Base-by-base conservation (phyloP, 495 filamentous ascomycete species). In the Penicillium subrubescens region DNA sequence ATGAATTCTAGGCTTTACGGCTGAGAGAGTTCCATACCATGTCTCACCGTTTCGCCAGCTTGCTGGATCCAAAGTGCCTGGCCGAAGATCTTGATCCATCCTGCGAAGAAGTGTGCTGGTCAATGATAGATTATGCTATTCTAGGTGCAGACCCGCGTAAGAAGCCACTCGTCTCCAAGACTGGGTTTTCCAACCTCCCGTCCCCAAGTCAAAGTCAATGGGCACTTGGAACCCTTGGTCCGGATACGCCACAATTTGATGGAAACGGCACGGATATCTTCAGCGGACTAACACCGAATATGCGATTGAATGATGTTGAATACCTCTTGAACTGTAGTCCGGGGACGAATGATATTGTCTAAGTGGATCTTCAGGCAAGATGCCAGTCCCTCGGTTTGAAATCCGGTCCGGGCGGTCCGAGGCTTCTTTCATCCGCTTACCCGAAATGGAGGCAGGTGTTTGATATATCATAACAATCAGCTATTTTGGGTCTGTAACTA, bases 71-170 rank as follows among this genome's bases (percentile, higher is more conserved):
- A 21, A 48, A n/a, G 23, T 62, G 39, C 27, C 27, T 68, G 10
- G 54, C 25, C 19, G 65, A 70, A 23, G 72, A 74, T 14, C n/a
- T 72, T 5, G 61, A 68, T 12, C 33, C 56, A 14, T 56, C 33
- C 11, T 60, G 65, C 11, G 58, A 67, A 23, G 63, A 64, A 10
- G 57, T 60, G 5, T 41, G 69, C 10, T 70, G 69, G 65, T 67
- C 72, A 31, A 72, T 74, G 72, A 60, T 72, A 39, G 72, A 74
- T 37, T 74, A 74, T 60, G 65, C 54, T 2, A 64, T 60, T 8
- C 21, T 71, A 8, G 68, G 68, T 19, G 54, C 68, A 14, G 62
- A 62, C 43, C 60, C 61, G 2, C 33, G 29, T 12, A 58, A 58
- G 51, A 59, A 59, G 46, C 62, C 63, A 11, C 61, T 61, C 12